phyloP scores from a whole-genome alignment of 2,329 filamentous ascomycete species.

The Tolypocladium paradoxum region DNA sequence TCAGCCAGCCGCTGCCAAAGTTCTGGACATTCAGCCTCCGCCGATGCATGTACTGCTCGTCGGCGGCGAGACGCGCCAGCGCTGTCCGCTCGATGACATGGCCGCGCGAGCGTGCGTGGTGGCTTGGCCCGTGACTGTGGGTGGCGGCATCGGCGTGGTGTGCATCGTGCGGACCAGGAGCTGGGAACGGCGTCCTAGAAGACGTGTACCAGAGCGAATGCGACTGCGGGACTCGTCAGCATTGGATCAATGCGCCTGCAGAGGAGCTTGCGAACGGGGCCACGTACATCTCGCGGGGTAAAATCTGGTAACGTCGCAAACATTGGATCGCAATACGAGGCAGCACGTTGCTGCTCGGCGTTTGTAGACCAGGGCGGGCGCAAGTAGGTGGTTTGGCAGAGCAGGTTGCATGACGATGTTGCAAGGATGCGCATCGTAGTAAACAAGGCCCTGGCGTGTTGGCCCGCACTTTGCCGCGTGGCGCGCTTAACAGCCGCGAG shows the following conservation, averaged over 20 bases:
- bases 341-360: background rate
- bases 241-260: background rate
- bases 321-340: slow-evolving; percentile 26
- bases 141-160: slow-evolving; percentile 16
- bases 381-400: background rate
- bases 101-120: slow-evolving; percentile 26
- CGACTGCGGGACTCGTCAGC: slow-evolving; percentile 35
- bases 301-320: slow-evolving; percentile 56
- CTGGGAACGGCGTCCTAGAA: slow-evolving; percentile 38
- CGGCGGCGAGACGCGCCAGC: slow-evolving; percentile 59
- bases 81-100: slow-evolving; percentile 45
- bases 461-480: slow-evolving; percentile 1
- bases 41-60: slow-evolving; percentile 66
- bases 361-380: background rate
- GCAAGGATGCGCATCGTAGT: background rate
- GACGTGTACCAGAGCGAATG: slow-evolving; percentile 66
- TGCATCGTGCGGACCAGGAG: slow-evolving; percentile 22
- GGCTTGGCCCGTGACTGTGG: slow-evolving; percentile 16
- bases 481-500: slow-evolving; percentile 4
- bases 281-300: slow-evolving; percentile 56
- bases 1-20: slow-evolving; percentile 84
- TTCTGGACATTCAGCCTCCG: slow-evolving; percentile 75
- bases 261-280: no score
- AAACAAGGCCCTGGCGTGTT: background rate
- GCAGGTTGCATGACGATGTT: background rate